phyloP scores from a whole-genome alignment of 2,329 filamentous ascomycete species.

The Massarina eburnea region DNA sequence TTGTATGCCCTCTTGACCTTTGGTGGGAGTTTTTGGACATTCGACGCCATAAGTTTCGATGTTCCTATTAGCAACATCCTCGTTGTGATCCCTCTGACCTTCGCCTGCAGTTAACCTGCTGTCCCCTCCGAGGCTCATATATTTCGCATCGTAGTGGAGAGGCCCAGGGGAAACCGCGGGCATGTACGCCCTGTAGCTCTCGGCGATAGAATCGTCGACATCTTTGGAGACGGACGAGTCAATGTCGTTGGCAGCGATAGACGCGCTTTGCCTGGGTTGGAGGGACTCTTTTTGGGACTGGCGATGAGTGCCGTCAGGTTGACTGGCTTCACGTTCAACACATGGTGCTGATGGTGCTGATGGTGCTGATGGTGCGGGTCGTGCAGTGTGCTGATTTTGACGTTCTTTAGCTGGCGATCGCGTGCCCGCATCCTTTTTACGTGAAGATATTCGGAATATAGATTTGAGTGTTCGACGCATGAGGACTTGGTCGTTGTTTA shows the following conservation, averaged over 20 bases:
- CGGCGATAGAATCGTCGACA: constrained; percentile 17
- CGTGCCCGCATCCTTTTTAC: constrained; percentile 2
- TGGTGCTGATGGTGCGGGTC: no score
- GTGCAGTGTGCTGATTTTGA: no score
- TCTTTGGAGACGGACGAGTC: constrained; percentile 4
- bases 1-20: constrained; percentile 3
- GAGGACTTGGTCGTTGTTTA: not conserved
- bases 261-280: constrained; percentile 12
- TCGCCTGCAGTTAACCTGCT: constrained; percentile 13
- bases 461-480: constrained; percentile 6
- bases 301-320: no score
- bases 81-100: constrained; percentile 51
- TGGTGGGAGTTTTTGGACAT: constrained; percentile 5
- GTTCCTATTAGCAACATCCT: constrained; percentile 47
- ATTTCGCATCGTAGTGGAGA: constrained; percentile 11
- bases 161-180: constrained; percentile 6
- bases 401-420: constrained; percentile 1
- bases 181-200: constrained; percentile 24
- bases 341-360: no score
- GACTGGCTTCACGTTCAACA: no score
- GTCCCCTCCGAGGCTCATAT: constrained; percentile 24
- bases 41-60: constrained; percentile 16
- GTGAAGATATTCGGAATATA: constrained; percentile 1
- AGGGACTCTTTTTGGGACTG: no score
- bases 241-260: not conserved